Base-by-base conservation (phyloP, 1,284 basidiomycete species). In the Crucibulum cyathiforme region DNA sequence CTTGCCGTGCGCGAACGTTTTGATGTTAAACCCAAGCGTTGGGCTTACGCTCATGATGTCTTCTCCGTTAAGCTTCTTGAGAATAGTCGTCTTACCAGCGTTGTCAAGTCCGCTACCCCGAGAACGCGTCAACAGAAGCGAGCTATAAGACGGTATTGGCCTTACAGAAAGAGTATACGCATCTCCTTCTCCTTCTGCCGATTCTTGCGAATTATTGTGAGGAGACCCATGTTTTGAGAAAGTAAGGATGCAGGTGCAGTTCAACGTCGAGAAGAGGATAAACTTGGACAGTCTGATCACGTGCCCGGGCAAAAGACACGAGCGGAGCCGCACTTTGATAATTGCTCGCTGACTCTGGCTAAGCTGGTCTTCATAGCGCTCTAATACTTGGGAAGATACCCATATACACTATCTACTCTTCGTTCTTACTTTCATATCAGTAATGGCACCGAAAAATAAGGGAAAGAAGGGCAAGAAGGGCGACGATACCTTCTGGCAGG, bases 1-100 rank as follows among this genome's bases (percentile, higher is more conserved):
- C 92, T 91, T 92, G 76, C 89, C 84, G 72, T 98, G 93, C 31
- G 91, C 82, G 66, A 99, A 93, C 2, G 96, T 98, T 81, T 96
- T 96, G 82, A 99, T 99, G 74, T 98, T 98, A 84, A 99, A 99
- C 7, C 98, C 98, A 6, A 99, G 82, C 1, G 98, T 99, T 1
- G 98, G 98, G 66, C 92, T 95, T 61, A 98, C 89, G 54, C 85
- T 86, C 68, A 85, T 85, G 65, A 97, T 94, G 73, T 97, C 92
- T 77, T 98, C 95, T 34, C 89, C 90, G 63, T 94, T 96, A 61
- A 99, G 84, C 74, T 93, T 94, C 81, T 98, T 98, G 61, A 99
- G 77, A 65, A 99, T 98, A 1, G 97, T 99, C 3, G 98, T 98
- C 82, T 99, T 99, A 54, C 98, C 98, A 1, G 96, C 96, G 74